Percentiles rank a stretch among this genome's conserved stretches.
Evolutionary conservation across 1,284 basidiomycete species (phyloP).

Genomic region (Moniliophthora roreri): DNA sequence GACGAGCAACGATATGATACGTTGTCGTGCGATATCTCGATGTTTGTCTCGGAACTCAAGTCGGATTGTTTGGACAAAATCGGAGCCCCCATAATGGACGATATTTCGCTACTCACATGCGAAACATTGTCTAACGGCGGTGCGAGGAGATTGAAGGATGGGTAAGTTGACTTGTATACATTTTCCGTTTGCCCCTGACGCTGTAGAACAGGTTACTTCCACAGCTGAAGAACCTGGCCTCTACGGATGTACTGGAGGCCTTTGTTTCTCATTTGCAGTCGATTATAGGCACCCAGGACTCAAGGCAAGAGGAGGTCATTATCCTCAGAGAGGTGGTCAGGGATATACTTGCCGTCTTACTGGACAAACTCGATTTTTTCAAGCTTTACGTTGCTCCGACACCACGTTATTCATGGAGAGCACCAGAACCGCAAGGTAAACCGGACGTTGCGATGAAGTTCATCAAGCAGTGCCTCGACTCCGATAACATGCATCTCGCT

Average conservation of each 20-base stretch:
- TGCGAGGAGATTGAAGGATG: neutral
- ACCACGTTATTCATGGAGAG: neutral
- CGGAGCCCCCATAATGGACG: too few relatives aligned
- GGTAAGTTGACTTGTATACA: neutral
- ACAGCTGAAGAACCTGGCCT: neutral
- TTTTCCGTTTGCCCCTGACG: neutral
- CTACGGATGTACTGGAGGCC: neutral
- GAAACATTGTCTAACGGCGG: neutral
- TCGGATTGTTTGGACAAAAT: neutral
- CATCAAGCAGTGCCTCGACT: neutral
- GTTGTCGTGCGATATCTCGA: neutral
- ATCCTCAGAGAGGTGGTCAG: neutral
- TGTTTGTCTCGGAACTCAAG: neutral
- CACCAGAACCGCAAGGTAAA: neutral
- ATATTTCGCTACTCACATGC: neutral
- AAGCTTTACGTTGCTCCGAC: neutral
- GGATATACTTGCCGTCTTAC: neutral
- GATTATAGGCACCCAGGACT: neutral
- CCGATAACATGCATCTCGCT: neutral
- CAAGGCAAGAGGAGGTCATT: neutral
- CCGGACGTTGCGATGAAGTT: neutral
- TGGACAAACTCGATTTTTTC: neutral
- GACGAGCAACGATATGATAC: neutral
- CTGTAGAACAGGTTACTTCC: neutral
- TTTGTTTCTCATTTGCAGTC: neutral